A percentile compares a stretch with the other conserved stretches of the same genome.
Conservation (phyloP, 2,329 filamentous ascomycete species). For the Drechslerella coelobrocha region DNA sequence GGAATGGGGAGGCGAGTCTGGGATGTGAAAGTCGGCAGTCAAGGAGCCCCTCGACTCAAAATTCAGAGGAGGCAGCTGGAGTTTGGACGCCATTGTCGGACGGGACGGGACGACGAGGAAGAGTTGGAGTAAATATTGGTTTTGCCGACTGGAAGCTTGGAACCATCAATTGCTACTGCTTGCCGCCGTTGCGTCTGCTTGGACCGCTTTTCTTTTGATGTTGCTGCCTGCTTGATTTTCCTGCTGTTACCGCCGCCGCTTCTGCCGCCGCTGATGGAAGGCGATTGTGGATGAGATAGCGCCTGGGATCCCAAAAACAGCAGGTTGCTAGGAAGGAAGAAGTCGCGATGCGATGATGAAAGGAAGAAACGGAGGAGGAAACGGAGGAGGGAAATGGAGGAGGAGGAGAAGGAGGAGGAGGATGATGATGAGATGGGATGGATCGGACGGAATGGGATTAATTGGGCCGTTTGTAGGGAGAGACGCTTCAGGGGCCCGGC, state of each 20-base stretch:
- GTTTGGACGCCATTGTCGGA: slow-evolving; percentile 43
- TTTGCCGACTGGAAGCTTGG: slow-evolving; percentile 1
- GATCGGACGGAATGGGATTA: too few relatives aligned
- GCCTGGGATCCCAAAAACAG: neutral
- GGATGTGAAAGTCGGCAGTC: slow-evolving; percentile 47
- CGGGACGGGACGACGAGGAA: neutral
- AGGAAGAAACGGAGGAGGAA: neutral
- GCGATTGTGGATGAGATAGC: neutral
- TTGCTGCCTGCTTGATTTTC: too few relatives aligned
- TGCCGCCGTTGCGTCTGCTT: neutral
- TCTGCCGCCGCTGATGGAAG: neutral
- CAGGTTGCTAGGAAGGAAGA: neutral
- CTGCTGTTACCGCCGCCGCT: neutral
- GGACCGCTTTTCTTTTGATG: neutral
- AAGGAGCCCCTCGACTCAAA: slow-evolving; percentile 44
- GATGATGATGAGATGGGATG: too few relatives aligned
- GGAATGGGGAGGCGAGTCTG: slow-evolving; percentile 48
- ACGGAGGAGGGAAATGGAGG: neutral
- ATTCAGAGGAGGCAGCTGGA: slow-evolving; percentile 46
- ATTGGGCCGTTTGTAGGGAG: too few relatives aligned
- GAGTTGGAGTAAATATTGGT: neutral
- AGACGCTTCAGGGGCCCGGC: too few relatives aligned
- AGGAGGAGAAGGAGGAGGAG: slow-evolving; percentile 1
- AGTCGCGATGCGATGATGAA: slow-evolving; percentile 3
- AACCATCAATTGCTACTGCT: neutral